Evolutionary conservation across 495 filamentous ascomycete species (phyloP), one percentile per base, ranked within the genome.

Genomic region (Bombardia bombarda): DNA sequence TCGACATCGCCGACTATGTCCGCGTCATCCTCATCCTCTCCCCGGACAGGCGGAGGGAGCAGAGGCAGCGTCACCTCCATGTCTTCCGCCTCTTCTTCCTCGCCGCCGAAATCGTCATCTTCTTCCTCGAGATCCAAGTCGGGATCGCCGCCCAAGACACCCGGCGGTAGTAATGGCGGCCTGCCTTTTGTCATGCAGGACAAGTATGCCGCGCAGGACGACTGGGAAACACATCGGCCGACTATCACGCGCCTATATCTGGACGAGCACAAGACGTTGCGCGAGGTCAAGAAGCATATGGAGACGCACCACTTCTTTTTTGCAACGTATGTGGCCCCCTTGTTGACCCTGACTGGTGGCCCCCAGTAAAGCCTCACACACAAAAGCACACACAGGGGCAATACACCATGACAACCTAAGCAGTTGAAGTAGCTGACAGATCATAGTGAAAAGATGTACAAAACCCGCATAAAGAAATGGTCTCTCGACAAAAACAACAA

Each of bases 401-500:
- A n/a, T n/a, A n/a, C n/a, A n/a, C n/a, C n/a, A n/a, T n/a, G n/a
- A n/a, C n/a, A n/a, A 8, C 20, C 28, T 32, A 28, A 41, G 47
- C 33, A 40, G 43, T 7, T 19, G 16, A 30, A 40, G 13, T 33
- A n/a, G 18, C 23, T 32, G n/a, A n/a, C 38, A 10, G 9, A n/a
- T 25, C 23, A 37, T n/a, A 70, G 66, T 10, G 38, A 55, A 35
- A 61, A 65, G 22, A 70, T 69, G 67, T 70, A 67, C 51, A 64
- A 67, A 24, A 61, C 60, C 4, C 55, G 66, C 5, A 67, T 69
- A 38, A 55, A 62, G 42, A 61, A 66, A 49, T 70, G 67, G 67
- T 52, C 57, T 5, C 57, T 66, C 36, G 64, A 65, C 44, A 70
- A 70, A 52, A 66, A 67, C 43, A 62, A 63, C 38, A 69, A 65